Conservation (phyloP, 148 eudicot species). For the Mesembryanthemum crystallinum region DNA sequence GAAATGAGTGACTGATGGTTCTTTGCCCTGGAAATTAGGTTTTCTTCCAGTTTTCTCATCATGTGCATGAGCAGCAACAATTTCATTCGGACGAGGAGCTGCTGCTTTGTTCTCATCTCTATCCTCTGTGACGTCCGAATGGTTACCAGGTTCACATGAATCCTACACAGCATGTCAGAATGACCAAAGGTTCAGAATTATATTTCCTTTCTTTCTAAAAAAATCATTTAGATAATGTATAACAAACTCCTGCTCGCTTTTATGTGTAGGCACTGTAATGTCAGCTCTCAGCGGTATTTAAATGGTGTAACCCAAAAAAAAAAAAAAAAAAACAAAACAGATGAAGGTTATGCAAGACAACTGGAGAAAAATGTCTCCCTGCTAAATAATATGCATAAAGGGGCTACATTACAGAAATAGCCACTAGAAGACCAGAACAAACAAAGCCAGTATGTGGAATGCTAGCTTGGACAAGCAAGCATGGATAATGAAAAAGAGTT, state of each 20-base stretch:
- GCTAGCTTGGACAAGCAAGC: no score
- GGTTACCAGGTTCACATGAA: constrained; percentile 75
- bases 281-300: neutral
- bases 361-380: neutral
- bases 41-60: constrained; percentile 31
- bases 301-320: neutral
- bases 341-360: neutral
- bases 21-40: constrained; percentile 14
- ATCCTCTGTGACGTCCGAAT: constrained; percentile 79
- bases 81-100: constrained; percentile 22
- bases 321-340: neutral
- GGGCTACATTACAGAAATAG: neutral
- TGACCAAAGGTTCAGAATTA: neutral
- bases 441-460: no score
- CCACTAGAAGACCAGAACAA: neutral
- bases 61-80: constrained; percentile 22
- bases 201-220: neutral
- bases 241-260: neutral
- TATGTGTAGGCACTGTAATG: neutral
- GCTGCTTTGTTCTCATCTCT: constrained; percentile 55
- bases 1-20: constrained; percentile 26
- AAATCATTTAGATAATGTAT: neutral
- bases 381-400: neutral
- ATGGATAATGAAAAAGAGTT: no score
- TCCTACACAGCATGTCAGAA: constrained; percentile 45